Base-by-base conservation (phyloP, 495 filamentous ascomycete species). In the Penicillium psychrofluorescens region DNA sequence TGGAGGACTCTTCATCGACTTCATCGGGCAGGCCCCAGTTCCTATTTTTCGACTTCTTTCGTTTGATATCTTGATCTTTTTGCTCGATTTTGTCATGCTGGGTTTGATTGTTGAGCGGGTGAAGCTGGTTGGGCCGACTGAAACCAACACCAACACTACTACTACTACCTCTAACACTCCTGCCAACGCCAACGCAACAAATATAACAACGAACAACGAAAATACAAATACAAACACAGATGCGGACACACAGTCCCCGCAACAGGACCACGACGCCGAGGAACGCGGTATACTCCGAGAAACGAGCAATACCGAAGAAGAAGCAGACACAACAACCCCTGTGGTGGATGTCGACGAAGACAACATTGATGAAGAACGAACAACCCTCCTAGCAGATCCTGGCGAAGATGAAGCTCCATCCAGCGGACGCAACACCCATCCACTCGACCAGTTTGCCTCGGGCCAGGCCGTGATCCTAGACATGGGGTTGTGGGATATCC, bases 1-100 rank as follows among this genome's bases (percentile, higher is more conserved):
- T 57, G 90, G 90, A 14, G 87, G 90, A 7, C 58, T 95, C 29
- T 74, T 92, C 35, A 81, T 95, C 46, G 85, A 95, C 62, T 90
- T 95, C 56, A 81, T 95, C 44, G 90, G 90, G 8, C 87, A 94
- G 67, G 78, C 81, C 27, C 86, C 89, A 7, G 77, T 80, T 1
- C 78, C 83, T 34, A 80, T 78, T 48, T 59, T 83, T 9, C 70
- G 78, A 33, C 73, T 90, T 22, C 54, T 88, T 7, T 46, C 66
- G 2, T 67, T 88, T 36, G 89, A 95, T 58, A 15, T 81, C 15
- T 47, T 84, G 1, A 68, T 91, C 28, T 56, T 90, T 41, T 57
- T 66, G 1, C 57, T 91, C 39, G 86, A 95, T 63, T 70, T 87
- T 31, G 56, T 89, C 28, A 86, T 90, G 76, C 58, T 95, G 43